phyloP scores from a whole-genome alignment of 257 asterid genomes.

The Plantago elongata region DNA sequence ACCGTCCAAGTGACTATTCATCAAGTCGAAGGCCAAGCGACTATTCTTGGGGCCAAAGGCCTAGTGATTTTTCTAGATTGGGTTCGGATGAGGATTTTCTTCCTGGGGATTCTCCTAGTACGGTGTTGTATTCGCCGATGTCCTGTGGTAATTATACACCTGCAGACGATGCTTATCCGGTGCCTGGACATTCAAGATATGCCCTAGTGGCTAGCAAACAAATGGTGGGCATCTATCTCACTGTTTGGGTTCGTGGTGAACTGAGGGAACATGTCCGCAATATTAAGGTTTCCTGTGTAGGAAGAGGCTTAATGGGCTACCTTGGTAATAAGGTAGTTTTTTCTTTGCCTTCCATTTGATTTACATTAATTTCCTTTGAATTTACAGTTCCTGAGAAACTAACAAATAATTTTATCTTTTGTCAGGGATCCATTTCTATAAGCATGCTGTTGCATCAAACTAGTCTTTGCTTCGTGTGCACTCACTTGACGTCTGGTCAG shows the following conservation, averaged over 20 bases:
- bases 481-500: conserved; percentile 94
- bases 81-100: conserved; percentile 90
- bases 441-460: conserved; percentile 98
- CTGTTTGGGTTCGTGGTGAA: conserved; percentile 92
- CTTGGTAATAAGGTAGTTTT: conserved; percentile 88
- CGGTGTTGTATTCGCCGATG: conserved; percentile 70
- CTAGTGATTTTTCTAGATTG: conserved; percentile 87
- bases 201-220: conserved; percentile 88
- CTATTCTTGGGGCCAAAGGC: conserved; percentile 81
- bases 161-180: conserved; percentile 37
- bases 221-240: conserved; percentile 95
- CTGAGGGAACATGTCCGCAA: conserved; percentile 75
- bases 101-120: conserved; percentile 84
- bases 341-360: background rate
- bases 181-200: conserved; percentile 57
- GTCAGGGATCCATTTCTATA: conserved; percentile 93
- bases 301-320: conserved; percentile 97
- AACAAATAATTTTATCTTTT: conserved; percentile 5
- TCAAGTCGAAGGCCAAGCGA: conserved; percentile 80
- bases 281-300: conserved; percentile 89
- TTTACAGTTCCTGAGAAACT: conserved; percentile 6
- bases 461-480: conserved; percentile 95
- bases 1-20: conserved; percentile 68
- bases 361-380: background rate
- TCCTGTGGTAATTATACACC: conserved; percentile 48